Evolutionary conservation across 2,329 filamentous ascomycete genomes (phyloP).

Genomic region (Neobulgaria alba): DNA sequence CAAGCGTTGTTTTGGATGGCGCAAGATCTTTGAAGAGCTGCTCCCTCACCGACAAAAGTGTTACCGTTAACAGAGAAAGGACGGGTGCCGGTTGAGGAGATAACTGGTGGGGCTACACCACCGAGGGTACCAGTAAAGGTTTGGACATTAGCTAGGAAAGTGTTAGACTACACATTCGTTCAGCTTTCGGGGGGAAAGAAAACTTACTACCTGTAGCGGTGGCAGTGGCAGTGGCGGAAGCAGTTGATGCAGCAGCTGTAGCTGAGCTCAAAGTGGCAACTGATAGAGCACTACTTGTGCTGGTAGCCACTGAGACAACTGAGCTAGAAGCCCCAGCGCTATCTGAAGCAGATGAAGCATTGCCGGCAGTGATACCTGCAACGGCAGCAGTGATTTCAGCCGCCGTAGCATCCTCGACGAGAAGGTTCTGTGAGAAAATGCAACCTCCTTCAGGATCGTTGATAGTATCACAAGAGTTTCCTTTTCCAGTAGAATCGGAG

Average conservation of each 20-base stretch:
- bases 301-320: slow-evolving; percentile 12
- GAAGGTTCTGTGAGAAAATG: slow-evolving; percentile 43
- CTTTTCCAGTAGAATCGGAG: slow-evolving; percentile 36
- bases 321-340: slow-evolving; percentile 3
- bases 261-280: no score
- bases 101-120: slow-evolving; percentile 41
- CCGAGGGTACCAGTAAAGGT: slow-evolving; percentile 40
- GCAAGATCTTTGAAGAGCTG: slow-evolving; percentile 52
- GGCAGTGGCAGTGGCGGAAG: slow-evolving; percentile 23
- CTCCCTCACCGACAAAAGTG: slow-evolving; percentile 47
- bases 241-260: background rate
- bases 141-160: slow-evolving; percentile 30
- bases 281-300: background rate
- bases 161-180: no score
- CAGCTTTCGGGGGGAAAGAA: background rate
- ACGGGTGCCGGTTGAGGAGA: slow-evolving; percentile 38
- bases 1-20: slow-evolving; percentile 53
- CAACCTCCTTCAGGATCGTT: slow-evolving; percentile 40
- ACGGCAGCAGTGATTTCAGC: slow-evolving; percentile 44
- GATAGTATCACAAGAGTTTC: slow-evolving; percentile 42
- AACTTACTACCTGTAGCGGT: slow-evolving; percentile 23
- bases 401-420: slow-evolving; percentile 44
- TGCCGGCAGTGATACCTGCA: slow-evolving; percentile 23
- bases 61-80: slow-evolving; percentile 48
- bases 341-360: slow-evolving; percentile 8